Conservation (phyloP, 805 yeast species). For the Starmerella sp. region DNA sequence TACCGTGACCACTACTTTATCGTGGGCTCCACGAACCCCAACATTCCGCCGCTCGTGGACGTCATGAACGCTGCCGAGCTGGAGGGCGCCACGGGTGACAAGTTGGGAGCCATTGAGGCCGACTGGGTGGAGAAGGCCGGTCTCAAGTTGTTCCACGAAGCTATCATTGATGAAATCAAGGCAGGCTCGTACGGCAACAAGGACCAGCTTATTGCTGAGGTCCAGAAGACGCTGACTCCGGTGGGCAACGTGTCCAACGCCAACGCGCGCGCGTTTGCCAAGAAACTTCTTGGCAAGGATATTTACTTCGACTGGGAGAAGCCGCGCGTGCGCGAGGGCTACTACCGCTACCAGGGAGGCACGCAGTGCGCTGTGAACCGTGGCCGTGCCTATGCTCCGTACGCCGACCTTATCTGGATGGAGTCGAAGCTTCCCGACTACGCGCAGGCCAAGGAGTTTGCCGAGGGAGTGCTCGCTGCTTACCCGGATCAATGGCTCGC, state of each 20-base stretch:
- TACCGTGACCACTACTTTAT: slow-evolving; percentile 88
- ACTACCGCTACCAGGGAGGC: slow-evolving; percentile 92
- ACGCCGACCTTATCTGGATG: slow-evolving; percentile 96
- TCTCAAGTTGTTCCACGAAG: slow-evolving; percentile 79
- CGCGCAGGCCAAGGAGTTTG: slow-evolving; percentile 86
- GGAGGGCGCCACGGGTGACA: slow-evolving; percentile 59
- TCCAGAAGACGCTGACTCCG: slow-evolving; percentile 61
- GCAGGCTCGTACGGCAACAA: slow-evolving; percentile 49
- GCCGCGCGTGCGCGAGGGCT: slow-evolving; percentile 92
- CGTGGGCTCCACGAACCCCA: slow-evolving; percentile 82
- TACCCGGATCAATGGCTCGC: slow-evolving; percentile 93
- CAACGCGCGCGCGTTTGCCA: slow-evolving; percentile 70
- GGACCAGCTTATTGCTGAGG: slow-evolving; percentile 49
- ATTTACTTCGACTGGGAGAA: slow-evolving; percentile 89
- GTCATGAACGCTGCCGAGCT: slow-evolving; percentile 74
- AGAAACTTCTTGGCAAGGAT: slow-evolving; percentile 52
- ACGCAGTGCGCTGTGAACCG: slow-evolving; percentile 96
- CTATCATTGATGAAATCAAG: slow-evolving; percentile 73
- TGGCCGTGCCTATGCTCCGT: slow-evolving; percentile 90
- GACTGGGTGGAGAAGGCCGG: slow-evolving; percentile 79
- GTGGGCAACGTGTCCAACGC: slow-evolving; percentile 61
- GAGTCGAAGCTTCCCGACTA: slow-evolving; percentile 92
- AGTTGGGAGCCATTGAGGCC: slow-evolving; percentile 60
- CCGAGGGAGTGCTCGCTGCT: slow-evolving; percentile 72
- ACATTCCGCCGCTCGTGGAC: slow-evolving; percentile 58